phyloP scores from a whole-genome alignment of 2,329 filamentous ascomycete genomes.

The Setomelanomma holmii region DNA sequence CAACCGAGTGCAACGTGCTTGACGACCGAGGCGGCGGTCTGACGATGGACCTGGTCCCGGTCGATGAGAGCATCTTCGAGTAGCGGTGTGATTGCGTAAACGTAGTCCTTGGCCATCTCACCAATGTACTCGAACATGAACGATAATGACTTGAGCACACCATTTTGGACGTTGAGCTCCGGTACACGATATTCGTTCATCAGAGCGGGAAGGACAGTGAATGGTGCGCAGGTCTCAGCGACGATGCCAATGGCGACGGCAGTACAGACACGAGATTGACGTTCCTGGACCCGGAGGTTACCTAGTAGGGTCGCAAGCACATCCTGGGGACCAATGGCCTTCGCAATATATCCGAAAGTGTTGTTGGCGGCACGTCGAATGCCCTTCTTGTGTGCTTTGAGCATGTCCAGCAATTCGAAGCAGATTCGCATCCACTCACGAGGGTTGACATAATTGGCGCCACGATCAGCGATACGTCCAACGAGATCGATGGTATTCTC shows the following conservation, averaged over 20 bases:
- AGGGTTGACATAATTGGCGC: conserved; percentile 94
- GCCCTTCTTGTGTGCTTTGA: conserved; percentile 99
- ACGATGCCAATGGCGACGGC: conserved; percentile 98
- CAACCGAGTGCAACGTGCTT: conserved; percentile 98
- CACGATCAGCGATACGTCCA: conserved; percentile 95
- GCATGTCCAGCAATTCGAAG: conserved; percentile 98
- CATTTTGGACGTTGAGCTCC: conserved; percentile 98
- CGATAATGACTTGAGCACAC: conserved; percentile 93
- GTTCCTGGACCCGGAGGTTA: conserved; percentile 95
- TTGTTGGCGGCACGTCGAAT: conserved; percentile 98
- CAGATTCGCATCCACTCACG: conserved; percentile 99
- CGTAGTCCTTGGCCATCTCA: conserved; percentile 99
- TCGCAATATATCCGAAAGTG: conserved; percentile 99
- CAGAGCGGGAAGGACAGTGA: conserved; percentile 95
- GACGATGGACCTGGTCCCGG: conserved; percentile 95
- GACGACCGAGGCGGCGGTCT: conserved; percentile 94
- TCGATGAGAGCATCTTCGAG: conserved; percentile 98
- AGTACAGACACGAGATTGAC: conserved; percentile 97
- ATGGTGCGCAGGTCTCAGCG: conserved; percentile 96
- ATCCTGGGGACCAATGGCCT: conserved; percentile 97
- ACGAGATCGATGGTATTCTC: conserved; percentile 99
- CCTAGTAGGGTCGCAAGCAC: conserved; percentile 94
- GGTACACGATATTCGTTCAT: conserved; percentile 99
- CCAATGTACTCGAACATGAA: conserved; percentile 99
- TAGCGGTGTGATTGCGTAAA: conserved; percentile 94